These are phyloP conservation scores for Thymus mandschuricus DNA, from an alignment of 257 asterid species.

Conservation along the genomic window DNA sequence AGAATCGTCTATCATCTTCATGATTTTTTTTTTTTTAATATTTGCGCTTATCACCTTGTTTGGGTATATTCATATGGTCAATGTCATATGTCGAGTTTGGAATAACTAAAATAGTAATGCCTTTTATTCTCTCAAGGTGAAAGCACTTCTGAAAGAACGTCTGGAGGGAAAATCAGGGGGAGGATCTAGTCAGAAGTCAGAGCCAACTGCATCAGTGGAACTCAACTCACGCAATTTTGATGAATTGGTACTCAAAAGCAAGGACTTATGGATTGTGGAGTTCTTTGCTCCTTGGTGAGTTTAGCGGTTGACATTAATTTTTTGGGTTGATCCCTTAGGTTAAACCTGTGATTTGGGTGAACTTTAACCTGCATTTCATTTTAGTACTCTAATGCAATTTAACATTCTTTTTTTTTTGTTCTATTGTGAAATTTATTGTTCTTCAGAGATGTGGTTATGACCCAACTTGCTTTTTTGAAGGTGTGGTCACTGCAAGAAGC, in stretches of 20 bases:
- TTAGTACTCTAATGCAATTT: constrained; percentile 1
- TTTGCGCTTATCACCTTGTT: neutral
- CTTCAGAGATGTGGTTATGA: neutral
- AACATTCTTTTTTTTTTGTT: neutral
- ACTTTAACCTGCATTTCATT: constrained; percentile 5
- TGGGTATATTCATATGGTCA: constrained; percentile 14
- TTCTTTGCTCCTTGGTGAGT: constrained; percentile 98
- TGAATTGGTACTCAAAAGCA: constrained; percentile 83
- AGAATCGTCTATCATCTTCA: constrained; percentile 17
- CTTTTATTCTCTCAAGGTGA: constrained; percentile 50
- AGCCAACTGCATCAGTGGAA: constrained; percentile 84
- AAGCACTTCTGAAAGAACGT: constrained; percentile 76
- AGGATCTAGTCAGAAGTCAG: constrained; percentile 83
- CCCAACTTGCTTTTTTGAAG: constrained; percentile 41
- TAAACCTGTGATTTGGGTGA: neutral
- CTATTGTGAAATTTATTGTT: neutral
- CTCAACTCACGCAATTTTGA: constrained; percentile 86
- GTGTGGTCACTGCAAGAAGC: constrained; percentile 99
- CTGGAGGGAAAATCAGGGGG: constrained; percentile 80
- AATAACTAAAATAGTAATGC: neutral
- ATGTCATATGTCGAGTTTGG: constrained; percentile 7
- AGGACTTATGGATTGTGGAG: constrained; percentile 95
- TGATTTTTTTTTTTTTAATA: neutral
- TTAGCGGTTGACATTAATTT: constrained; percentile 19
- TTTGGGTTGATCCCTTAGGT: neutral